phyloP scores from a whole-genome alignment of 371 early-diverging fungal genomes.

The Saksenaea vasiformis region DNA sequence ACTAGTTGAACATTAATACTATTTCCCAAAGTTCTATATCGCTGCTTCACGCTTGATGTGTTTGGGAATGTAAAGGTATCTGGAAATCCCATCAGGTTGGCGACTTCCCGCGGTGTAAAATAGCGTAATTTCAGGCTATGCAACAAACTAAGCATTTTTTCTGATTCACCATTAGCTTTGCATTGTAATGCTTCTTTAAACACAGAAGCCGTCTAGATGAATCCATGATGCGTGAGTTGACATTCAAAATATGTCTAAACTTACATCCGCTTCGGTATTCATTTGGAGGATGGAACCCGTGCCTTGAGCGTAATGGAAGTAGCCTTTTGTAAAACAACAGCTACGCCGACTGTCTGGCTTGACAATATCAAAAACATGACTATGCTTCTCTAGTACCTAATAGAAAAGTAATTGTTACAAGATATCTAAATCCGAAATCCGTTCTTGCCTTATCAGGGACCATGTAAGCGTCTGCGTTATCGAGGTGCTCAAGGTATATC shows the following conservation, averaged over 20 bases:
- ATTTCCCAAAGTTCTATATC: slow-evolving; percentile 69
- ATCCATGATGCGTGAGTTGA: not conserved
- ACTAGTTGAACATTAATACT: slow-evolving; percentile 70
- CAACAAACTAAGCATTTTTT: slow-evolving; percentile 28
- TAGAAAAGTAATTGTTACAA: slow-evolving; percentile 1
- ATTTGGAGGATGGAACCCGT: slow-evolving; percentile 65
- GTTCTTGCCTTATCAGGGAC: slow-evolving; percentile 41
- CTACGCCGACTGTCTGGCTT: slow-evolving; percentile 62
- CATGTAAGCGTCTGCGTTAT: slow-evolving; percentile 21
- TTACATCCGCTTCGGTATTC: slow-evolving; percentile 53
- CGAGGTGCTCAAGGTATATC: slow-evolving; percentile 24
- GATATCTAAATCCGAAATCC: not conserved
- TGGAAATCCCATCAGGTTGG: slow-evolving; percentile 83
- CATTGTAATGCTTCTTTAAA: slow-evolving; percentile 27
- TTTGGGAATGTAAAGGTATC: slow-evolving; percentile 54
- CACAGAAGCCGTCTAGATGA: slow-evolving; percentile 21
- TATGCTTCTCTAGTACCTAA: slow-evolving; percentile 60
- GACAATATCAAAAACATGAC: slow-evolving; percentile 75
- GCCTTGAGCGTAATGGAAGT: slow-evolving; percentile 76
- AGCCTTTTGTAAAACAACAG: slow-evolving; percentile 88
- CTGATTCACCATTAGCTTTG: slow-evolving; percentile 25
- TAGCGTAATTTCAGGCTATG: slow-evolving; percentile 63
- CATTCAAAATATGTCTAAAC: slow-evolving; percentile 6
- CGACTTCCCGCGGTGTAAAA: slow-evolving; percentile 79
- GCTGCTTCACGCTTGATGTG: slow-evolving; percentile 57